These are phyloP conservation scores for Cardamine occulta DNA, from an alignment of 345 rosid genomes.

Conservation along the genomic window DNA sequence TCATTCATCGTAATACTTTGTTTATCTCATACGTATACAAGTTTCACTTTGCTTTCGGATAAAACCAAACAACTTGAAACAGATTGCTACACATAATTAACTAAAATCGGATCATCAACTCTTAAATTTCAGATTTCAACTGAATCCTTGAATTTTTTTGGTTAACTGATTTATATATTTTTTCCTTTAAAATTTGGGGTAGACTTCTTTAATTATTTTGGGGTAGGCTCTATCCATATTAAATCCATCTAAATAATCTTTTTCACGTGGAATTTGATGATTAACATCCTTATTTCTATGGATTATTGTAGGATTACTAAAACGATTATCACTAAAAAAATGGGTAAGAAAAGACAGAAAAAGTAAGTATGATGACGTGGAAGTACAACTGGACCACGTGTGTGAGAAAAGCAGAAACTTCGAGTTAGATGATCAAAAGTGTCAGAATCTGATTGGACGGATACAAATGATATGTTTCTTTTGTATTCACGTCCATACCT, in stretches of 20 bases:
- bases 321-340: background rate
- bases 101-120: background rate
- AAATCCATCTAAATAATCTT: background rate
- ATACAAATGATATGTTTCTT: constrained; percentile 21
- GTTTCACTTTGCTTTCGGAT: background rate
- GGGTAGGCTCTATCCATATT: no score
- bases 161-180: no score
- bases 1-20: background rate
- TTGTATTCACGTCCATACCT: constrained; percentile 40
- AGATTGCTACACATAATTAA: background rate
- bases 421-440: constrained; percentile 31
- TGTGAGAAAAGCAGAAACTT: constrained; percentile 26
- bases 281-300: background rate
- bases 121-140: no score
- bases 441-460: constrained; percentile 29
- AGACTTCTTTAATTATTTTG: no score
- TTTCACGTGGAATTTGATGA: background rate
- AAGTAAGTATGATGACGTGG: constrained; percentile 31
- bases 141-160: no score
- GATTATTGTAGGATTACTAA: background rate
- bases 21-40: background rate
- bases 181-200: no score
- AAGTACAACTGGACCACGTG: constrained; percentile 41
- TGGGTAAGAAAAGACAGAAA: background rate
- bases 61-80: background rate